Percentiles rank a stretch among this genome's conserved stretches.
Conservation (phyloP, 2,329 filamentous ascomycete species). For the Diaporthe eres region DNA sequence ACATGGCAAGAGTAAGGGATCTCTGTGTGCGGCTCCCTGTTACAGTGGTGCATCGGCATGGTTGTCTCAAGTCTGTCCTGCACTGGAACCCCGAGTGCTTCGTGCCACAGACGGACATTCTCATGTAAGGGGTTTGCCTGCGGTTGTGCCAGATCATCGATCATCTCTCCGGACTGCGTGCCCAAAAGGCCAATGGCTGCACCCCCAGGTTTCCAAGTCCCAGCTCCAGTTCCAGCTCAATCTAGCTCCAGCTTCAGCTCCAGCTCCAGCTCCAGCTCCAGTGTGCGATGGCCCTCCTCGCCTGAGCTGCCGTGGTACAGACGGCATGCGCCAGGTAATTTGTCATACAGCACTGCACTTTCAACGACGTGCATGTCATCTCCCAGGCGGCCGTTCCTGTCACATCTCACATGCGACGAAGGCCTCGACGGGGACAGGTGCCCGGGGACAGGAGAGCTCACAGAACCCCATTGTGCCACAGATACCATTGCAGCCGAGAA, state of each 20-base stretch:
- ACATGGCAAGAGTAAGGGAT: neutral
- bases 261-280: slow-evolving; percentile 1
- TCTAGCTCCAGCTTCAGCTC: slow-evolving; percentile 9
- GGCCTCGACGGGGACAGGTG: slow-evolving; percentile 14
- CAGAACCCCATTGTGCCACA: slow-evolving; percentile 36
- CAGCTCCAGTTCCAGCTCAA: slow-evolving; percentile 18
- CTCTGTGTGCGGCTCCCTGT: slow-evolving; percentile 25
- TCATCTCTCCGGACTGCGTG: neutral
- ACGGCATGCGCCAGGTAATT: slow-evolving; percentile 17
- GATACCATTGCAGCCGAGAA: slow-evolving; percentile 28
- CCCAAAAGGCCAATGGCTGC: slow-evolving; percentile 6
- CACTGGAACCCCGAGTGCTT: slow-evolving; percentile 32
- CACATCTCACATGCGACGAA: slow-evolving; percentile 35
- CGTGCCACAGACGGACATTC: slow-evolving; percentile 7
- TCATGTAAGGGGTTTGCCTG: slow-evolving; percentile 24
- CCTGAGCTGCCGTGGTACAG: slow-evolving; percentile 17
- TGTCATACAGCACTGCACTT: slow-evolving; percentile 22
- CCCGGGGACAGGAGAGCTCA: slow-evolving; percentile 9
- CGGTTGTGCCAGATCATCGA: slow-evolving; percentile 24
- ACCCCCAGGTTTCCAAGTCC: slow-evolving; percentile 8
- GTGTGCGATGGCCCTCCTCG: neutral
- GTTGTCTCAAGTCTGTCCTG: slow-evolving; percentile 34
- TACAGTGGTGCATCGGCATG: slow-evolving; percentile 29
- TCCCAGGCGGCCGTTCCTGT: neutral
- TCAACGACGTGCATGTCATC: slow-evolving; percentile 26